Conservation (phyloP, 1,284 basidiomycete species). For the Spongispora temasekensis region DNA sequence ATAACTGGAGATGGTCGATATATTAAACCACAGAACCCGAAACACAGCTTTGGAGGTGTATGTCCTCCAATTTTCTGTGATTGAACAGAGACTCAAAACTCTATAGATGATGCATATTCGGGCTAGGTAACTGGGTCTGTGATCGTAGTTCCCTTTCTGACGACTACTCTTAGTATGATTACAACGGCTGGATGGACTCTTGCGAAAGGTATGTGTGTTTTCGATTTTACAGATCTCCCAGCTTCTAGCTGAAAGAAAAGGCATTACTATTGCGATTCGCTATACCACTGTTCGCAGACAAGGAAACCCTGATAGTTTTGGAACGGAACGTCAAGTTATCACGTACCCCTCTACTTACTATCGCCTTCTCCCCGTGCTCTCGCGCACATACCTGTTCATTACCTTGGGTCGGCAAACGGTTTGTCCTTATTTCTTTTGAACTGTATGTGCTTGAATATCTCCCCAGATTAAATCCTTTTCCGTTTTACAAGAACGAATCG, state of each 20-base stretch:
- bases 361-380: constrained; percentile 69
- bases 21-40: constrained; percentile 68
- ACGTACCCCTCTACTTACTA: constrained; percentile 70
- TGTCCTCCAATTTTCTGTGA: constrained; percentile 27
- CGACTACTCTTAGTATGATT: constrained; percentile 52
- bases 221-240: too few species aligned
- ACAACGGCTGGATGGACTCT: constrained; percentile 58
- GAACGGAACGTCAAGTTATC: constrained; percentile 67
- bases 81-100: background rate
- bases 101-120: constrained; percentile 71
- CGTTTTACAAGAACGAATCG: constrained; percentile 50
- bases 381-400: constrained; percentile 73
- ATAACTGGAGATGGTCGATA: constrained; percentile 72
- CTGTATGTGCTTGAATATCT: background rate
- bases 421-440: constrained; percentile 17
- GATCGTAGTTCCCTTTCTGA: background rate
- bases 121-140: constrained; percentile 44
- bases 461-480: constrained; percentile 52
- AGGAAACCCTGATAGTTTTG: constrained; percentile 51
- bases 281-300: constrained; percentile 77
- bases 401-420: constrained; percentile 65
- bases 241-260: constrained; percentile 36
- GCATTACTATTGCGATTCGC: constrained; percentile 70
- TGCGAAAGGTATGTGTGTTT: constrained; percentile 57
- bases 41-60: constrained; percentile 78